A percentile compares a stretch with the other conserved stretches of the same genome.
phyloP scores from a whole-genome alignment of 2,329 filamentous ascomycete species.

The Aspergillus pseudoterreus region DNA sequence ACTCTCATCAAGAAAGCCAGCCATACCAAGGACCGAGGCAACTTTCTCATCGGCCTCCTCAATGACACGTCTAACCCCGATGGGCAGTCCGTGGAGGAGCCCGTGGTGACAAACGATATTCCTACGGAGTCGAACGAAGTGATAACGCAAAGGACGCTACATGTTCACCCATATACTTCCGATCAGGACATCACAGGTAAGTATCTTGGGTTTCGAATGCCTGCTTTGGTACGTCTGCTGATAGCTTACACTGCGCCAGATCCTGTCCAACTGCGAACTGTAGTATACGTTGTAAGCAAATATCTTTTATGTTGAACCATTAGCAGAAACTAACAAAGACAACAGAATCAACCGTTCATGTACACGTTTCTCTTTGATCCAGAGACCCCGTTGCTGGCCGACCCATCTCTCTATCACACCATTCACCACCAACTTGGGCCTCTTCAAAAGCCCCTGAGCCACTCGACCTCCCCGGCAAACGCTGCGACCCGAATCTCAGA shows the following conservation, averaged over 20 bases:
- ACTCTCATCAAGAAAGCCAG: slow-evolving; percentile 4
- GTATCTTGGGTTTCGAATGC: not conserved
- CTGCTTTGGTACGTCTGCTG: no score
- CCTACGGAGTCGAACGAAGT: slow-evolving; percentile 23
- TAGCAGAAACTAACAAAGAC: slow-evolving; percentile 7
- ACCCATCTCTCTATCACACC: slow-evolving; percentile 44
- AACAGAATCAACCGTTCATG: slow-evolving; percentile 47
- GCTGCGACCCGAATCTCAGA: slow-evolving; percentile 36
- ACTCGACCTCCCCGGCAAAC: slow-evolving; percentile 44
- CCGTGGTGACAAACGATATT: slow-evolving; percentile 16
- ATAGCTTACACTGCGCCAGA: slow-evolving; percentile 2
- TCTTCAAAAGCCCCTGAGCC: slow-evolving; percentile 44
- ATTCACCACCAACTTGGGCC: slow-evolving; percentile 49
- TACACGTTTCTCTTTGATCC: slow-evolving; percentile 49
- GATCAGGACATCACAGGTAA: slow-evolving; percentile 15
- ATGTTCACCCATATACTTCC: slow-evolving; percentile 26
- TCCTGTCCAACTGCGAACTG: slow-evolving; percentile 31
- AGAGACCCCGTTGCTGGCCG: slow-evolving; percentile 37
- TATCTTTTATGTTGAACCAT: not conserved
- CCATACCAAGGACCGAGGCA: slow-evolving; percentile 26
- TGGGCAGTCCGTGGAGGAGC: slow-evolving; percentile 27
- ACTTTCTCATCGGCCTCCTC: slow-evolving; percentile 42
- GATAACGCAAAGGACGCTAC: slow-evolving; percentile 35
- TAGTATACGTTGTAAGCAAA: slow-evolving; percentile 41
- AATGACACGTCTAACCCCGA: slow-evolving; percentile 37